Percentiles rank a stretch among this genome's conserved stretches.
These are phyloP conservation scores for Eremochloa ophiuroides DNA, from an alignment of 176 grass and related monocot species.

Conservation along the genomic window DNA sequence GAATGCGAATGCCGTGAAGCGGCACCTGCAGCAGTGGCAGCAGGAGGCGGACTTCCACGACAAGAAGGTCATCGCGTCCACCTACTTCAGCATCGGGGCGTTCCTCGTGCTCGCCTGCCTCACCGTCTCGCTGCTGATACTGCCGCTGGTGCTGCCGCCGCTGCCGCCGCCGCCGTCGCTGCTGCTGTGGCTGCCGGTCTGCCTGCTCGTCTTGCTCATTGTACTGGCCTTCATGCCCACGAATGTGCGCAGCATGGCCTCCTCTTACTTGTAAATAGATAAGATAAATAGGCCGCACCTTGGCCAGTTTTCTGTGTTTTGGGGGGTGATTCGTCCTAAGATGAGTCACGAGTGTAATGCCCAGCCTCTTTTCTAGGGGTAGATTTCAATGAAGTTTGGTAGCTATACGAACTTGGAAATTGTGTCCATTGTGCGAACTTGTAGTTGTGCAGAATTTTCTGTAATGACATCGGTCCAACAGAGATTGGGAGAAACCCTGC, in stretches of 20 bases:
- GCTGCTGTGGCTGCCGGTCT: conserved; percentile 55
- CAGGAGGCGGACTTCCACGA: conserved; percentile 20
- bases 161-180: conserved; percentile 67
- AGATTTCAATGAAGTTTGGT: conserved; percentile 21
- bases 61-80: conserved; percentile 24
- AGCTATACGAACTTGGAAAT: not conserved
- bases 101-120: conserved; percentile 50
- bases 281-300: too few species aligned
- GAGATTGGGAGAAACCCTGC: too few species aligned
- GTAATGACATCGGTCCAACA: too few species aligned
- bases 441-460: conserved; percentile 1
- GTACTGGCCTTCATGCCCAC: conserved; percentile 62
- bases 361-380: not conserved
- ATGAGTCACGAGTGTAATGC: conserved; percentile 1
- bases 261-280: conserved; percentile 57
- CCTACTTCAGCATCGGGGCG: conserved; percentile 50
- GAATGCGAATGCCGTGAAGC: conserved; percentile 10
- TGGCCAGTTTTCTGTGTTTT: not conserved
- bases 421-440: not conserved
- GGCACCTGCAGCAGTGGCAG: conserved; percentile 24
- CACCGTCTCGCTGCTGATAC: conserved; percentile 52
- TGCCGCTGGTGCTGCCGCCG: conserved; percentile 68
- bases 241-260: conserved; percentile 47
- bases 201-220: conserved; percentile 59
- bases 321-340: conserved; percentile 18